phyloP scores from a whole-genome alignment of 768 basidiomycete genomes.

The Cystobasidium ongulense region DNA sequence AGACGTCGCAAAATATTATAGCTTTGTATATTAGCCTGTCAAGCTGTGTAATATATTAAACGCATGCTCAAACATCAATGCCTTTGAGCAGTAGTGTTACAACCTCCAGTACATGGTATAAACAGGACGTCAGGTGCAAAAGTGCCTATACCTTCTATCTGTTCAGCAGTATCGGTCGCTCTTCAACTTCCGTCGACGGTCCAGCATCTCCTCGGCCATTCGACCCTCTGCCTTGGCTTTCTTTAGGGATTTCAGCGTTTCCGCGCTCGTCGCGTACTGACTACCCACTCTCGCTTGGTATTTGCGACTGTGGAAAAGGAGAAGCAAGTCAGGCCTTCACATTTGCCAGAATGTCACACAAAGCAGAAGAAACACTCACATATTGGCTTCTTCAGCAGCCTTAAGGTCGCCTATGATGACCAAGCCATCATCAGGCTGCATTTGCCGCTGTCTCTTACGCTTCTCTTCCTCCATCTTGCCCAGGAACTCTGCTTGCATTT shows the following conservation, averaged over 20 bases:
- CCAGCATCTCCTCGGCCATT: slow-evolving; percentile 54
- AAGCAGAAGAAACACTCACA: slow-evolving; percentile 26
- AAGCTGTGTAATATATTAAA: too few species aligned
- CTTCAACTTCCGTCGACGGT: slow-evolving; percentile 73
- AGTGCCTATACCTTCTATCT: too few species aligned
- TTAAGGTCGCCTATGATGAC: slow-evolving; percentile 69
- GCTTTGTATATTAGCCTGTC: too few species aligned
- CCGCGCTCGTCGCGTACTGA: slow-evolving; percentile 58
- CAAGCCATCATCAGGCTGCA: slow-evolving; percentile 47
- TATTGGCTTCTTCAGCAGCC: slow-evolving; percentile 51
- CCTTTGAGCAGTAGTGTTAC: too few species aligned
- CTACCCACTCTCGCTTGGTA: slow-evolving; percentile 82
- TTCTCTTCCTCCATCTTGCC: slow-evolving; percentile 66
- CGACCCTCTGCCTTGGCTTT: slow-evolving; percentile 68
- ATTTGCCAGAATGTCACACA: not conserved
- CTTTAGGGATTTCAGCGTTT: slow-evolving; percentile 73
- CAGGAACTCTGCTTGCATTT: slow-evolving; percentile 82
- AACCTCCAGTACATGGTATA: too few species aligned
- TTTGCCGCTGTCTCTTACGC: slow-evolving; percentile 60
- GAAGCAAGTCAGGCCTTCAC: too few species aligned
- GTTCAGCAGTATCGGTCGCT: slow-evolving; percentile 46
- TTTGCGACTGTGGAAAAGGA: slow-evolving; percentile 60
- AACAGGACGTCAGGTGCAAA: too few species aligned
- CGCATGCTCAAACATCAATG: too few species aligned
- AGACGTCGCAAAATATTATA: too few species aligned